Conservation (phyloP, 768 basidiomycete species). For the Gelatoporia subvermispora region DNA sequence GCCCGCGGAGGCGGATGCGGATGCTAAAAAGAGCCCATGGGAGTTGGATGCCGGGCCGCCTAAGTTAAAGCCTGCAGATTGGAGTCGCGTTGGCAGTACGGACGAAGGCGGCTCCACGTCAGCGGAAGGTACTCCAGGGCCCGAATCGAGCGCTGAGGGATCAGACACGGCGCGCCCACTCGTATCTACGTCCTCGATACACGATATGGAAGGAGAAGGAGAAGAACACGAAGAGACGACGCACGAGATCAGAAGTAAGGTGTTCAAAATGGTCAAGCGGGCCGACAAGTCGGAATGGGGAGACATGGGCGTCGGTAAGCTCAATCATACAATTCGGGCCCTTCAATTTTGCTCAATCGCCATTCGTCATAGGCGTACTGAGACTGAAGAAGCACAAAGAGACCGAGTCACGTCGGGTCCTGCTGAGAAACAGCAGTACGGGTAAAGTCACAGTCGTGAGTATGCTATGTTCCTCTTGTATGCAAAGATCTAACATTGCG, state of each 20-base stretch:
- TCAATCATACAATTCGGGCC: background rate
- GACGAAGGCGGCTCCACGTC: constrained; percentile 12
- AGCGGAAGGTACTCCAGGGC: constrained; percentile 20
- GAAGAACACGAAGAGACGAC: constrained; percentile 76
- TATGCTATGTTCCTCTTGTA: constrained; percentile 9
- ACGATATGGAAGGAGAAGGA: constrained; percentile 72
- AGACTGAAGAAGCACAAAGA: constrained; percentile 73
- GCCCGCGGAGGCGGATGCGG: constrained; percentile 18
- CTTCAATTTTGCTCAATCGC: background rate
- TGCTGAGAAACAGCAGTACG: constrained; percentile 69
- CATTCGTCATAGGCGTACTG: constrained; percentile 46
- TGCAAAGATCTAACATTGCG: background rate
- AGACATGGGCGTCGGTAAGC: constrained; percentile 65
- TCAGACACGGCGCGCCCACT: constrained; percentile 8
- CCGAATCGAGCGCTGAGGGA: constrained; percentile 7
- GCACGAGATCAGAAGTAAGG: constrained; percentile 55
- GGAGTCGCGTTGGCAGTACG: background rate
- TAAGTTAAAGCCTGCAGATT: constrained; percentile 1
- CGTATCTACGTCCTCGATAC: constrained; percentile 19
- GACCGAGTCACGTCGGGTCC: constrained; percentile 49
- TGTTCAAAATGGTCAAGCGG: constrained; percentile 52
- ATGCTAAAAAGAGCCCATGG: background rate
- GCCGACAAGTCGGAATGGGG: constrained; percentile 50
- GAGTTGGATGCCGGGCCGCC: background rate
- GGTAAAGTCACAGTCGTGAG: constrained; percentile 73